Evolutionary conservation across 768 basidiomycete species (phyloP).

Genomic region (Mycena crocata): DNA sequence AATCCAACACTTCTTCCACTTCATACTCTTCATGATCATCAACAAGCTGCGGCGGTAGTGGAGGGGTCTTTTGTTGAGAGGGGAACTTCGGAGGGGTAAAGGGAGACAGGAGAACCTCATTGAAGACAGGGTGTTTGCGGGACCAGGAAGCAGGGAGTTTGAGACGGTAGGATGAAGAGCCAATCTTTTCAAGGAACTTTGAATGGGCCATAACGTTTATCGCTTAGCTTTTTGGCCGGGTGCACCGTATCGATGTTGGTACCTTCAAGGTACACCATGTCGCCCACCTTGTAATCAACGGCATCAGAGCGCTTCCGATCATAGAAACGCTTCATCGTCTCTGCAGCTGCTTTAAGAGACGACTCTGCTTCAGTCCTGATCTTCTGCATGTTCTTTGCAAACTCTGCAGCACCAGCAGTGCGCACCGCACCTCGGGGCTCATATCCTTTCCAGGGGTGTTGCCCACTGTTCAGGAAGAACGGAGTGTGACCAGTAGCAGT

Average conservation of each 20-base stretch:
- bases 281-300: slow-evolving; percentile 25
- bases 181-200: not conserved
- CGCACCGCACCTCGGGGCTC: slow-evolving; percentile 31
- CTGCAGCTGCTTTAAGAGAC: slow-evolving; percentile 32
- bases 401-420: slow-evolving; percentile 33
- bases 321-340: slow-evolving; percentile 33
- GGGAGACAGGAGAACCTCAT: slow-evolving; percentile 11
- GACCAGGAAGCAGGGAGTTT: no score
- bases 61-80: slow-evolving; percentile 24
- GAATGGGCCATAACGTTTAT: not conserved
- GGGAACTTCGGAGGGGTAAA: slow-evolving; percentile 17
- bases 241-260: slow-evolving; percentile 29
- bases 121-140: slow-evolving; percentile 33
- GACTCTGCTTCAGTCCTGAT: slow-evolving; percentile 31
- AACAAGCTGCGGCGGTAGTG: slow-evolving; percentile 7
- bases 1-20: slow-evolving; percentile 32
- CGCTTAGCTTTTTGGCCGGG: slow-evolving; percentile 3
- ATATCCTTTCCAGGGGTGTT: slow-evolving; percentile 35
- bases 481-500: slow-evolving; percentile 43
- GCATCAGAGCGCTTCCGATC: slow-evolving; percentile 2
- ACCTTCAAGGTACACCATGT: slow-evolving; percentile 39
- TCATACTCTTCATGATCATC: slow-evolving; percentile 6
- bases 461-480: slow-evolving; percentile 46
- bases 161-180: no score
- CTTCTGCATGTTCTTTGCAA: slow-evolving; percentile 35